Base-by-base conservation (phyloP, 768 basidiomycete species). In the Serendipita sp. region DNA sequence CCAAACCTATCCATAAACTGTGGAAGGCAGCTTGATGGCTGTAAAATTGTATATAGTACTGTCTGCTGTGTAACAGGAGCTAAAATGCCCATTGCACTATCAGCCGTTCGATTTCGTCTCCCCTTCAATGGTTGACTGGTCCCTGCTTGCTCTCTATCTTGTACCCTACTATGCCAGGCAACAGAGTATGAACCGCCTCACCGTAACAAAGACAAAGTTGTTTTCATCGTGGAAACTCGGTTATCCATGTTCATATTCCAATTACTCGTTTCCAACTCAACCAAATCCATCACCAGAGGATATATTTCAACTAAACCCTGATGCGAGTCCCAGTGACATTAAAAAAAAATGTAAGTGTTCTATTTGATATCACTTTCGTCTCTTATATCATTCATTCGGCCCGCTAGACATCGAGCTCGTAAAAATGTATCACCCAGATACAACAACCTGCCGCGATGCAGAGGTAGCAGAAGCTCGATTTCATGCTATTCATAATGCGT, bases 351-450 rank as follows among this genome's bases (percentile, higher is more conserved):
- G 56, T 2, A 35, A 60, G 56, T 32, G 32, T 37, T 24, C 16
- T 16, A 24, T 16, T 24, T 10, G 18, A 10, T n/a, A 18, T 10
- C 24, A 54, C 30, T 15, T 11, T 30, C 24, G 10, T 15, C 28
- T 28, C 15, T 54, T 54, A 54, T 28, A 30, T 11, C 28, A 11
- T 11, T 2, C 30, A 16, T 11, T 54, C 45, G 13, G 45, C 34
- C 16, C 28, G 35, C 13, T n/a, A 60, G 56, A 60, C 28, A 30
- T 60, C 16, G 56, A 60, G 35, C 56, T 60, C 34, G 35, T 37
- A 28, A 60, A 60, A 60, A 11, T 60, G 56, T 37, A 60, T 60
- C 56, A 60, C 32, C 56, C 56, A 3, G 56, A 60, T n/a, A 28
- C 56, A 10, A 30, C 16, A 4, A 4, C 56, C 16, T 30, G 24